Evolutionary conservation across 805 yeast species (phyloP).

Genomic region (Scheffersomyces ergatensis): DNA sequence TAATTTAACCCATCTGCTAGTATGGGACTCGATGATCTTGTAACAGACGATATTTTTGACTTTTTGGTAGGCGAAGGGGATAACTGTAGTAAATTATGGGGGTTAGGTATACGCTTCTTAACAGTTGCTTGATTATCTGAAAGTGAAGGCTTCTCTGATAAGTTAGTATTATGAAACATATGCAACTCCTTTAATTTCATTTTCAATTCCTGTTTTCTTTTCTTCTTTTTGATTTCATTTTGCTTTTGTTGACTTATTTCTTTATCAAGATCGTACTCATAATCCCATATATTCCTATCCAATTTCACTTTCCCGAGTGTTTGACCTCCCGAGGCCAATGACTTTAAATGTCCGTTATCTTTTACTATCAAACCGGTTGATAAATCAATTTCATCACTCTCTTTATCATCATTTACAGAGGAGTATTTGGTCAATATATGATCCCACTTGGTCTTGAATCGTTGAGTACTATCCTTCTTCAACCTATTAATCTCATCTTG

Average conservation of each 20-base stretch:
- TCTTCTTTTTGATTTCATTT: conserved; percentile 7
- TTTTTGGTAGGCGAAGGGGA: conserved; percentile 31
- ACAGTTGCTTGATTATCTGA: neutral
- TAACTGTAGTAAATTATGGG: conserved; percentile 20
- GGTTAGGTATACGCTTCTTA: conserved; percentile 2
- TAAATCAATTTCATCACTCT: conserved; percentile 67
- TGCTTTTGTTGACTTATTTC: conserved; percentile 7
- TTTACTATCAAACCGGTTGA: conserved; percentile 58
- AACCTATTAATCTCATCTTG: conserved; percentile 22
- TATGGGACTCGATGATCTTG: neutral
- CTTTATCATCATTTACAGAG: conserved; percentile 39
- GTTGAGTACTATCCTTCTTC: conserved; percentile 25
- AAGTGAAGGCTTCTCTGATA: too few species aligned
- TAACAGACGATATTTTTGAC: conserved; percentile 1
- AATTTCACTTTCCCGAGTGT: conserved; percentile 8
- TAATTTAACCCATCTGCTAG: neutral
- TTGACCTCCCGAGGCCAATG: conserved; percentile 24
- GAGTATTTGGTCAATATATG: conserved; percentile 53
- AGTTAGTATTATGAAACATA: conserved; percentile 3
- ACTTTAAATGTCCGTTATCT: conserved; percentile 69
- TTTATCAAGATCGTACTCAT: conserved; percentile 27
- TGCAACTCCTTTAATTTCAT: conserved; percentile 3
- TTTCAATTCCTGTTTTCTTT: conserved; percentile 2
- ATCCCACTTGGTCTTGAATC: conserved; percentile 43
- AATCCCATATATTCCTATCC: conserved; percentile 37